These are phyloP conservation scores for Pseudofabraea citricarpa DNA, from an alignment of 2,329 filamentous ascomycete species.

Conservation along the genomic window DNA sequence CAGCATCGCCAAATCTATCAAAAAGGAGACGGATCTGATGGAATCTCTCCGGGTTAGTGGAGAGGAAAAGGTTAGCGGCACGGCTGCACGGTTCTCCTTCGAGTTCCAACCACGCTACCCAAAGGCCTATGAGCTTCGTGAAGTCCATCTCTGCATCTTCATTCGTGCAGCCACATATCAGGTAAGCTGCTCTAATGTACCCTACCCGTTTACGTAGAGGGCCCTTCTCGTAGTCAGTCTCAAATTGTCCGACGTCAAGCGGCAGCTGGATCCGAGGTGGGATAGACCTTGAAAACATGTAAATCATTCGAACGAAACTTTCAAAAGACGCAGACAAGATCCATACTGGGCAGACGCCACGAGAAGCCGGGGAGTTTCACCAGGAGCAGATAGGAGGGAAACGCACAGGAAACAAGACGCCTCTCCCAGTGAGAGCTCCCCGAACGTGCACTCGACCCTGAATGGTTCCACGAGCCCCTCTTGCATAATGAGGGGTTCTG, in stretches of 20 bases:
- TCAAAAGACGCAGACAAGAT: constrained; percentile 2
- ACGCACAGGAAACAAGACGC: no score
- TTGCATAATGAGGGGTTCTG: no score
- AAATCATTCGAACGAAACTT: constrained; percentile 5
- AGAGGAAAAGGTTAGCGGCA: background rate
- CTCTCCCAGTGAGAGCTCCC: no score
- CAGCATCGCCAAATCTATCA: background rate
- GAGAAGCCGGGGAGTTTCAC: background rate
- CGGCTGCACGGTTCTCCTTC: constrained; percentile 4
- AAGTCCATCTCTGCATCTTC: constrained; percentile 10
- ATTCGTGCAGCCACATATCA: constrained; percentile 14
- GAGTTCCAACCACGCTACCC: background rate
- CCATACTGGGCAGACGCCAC: background rate
- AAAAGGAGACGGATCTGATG: no score
- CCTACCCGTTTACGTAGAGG: constrained; percentile 7
- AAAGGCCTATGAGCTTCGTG: constrained; percentile 17
- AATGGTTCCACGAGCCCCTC: no score
- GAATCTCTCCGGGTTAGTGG: background rate
- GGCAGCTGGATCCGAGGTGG: background rate
- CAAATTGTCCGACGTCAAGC: constrained; percentile 3
- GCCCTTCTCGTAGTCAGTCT: constrained; percentile 1
- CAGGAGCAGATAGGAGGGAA: background rate
- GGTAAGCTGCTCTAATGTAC: constrained; percentile 4
- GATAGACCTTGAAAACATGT: constrained; percentile 7
- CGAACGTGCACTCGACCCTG: no score